phyloP scores from a whole-genome alignment of 179 eudicot species.

The Beta macrorhiza region DNA sequence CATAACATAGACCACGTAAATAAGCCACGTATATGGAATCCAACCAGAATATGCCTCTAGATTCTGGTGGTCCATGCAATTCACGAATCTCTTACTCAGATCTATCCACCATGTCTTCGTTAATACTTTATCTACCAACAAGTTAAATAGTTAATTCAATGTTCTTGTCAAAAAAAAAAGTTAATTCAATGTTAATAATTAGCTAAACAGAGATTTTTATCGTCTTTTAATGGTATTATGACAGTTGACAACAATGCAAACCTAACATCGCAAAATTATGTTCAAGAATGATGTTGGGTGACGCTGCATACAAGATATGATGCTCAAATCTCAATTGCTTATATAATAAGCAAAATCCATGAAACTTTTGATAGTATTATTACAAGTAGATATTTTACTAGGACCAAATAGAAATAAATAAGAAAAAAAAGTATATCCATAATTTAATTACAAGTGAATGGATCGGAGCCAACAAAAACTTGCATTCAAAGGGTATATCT shows the following conservation, averaged over 20 bases:
- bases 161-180: too few relatives aligned
- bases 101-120: background rate
- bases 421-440: background rate
- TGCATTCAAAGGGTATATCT: too few relatives aligned
- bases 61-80: slow-evolving; percentile 5
- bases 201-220: too few relatives aligned
- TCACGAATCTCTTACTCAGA: background rate
- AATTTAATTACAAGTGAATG: background rate
- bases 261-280: too few relatives aligned
- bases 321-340: too few relatives aligned
- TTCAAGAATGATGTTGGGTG: too few relatives aligned
- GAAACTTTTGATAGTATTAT: background rate
- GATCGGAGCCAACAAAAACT: background rate
- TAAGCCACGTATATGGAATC: slow-evolving; percentile 1
- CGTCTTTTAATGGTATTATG: too few relatives aligned
- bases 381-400: background rate
- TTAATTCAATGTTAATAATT: too few relatives aligned
- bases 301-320: background rate
- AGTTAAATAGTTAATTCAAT: too few relatives aligned
- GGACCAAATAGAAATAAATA: background rate
- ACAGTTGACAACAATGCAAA: too few relatives aligned
- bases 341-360: background rate
- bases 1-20: too few relatives aligned
- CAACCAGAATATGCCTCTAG: background rate
- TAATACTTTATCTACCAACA: background rate